Percentiles rank a stretch among this genome's conserved stretches.
These are phyloP conservation scores for Inosperma sp. DNA, from an alignment of 768 basidiomycete genomes.

Conservation along the genomic window DNA sequence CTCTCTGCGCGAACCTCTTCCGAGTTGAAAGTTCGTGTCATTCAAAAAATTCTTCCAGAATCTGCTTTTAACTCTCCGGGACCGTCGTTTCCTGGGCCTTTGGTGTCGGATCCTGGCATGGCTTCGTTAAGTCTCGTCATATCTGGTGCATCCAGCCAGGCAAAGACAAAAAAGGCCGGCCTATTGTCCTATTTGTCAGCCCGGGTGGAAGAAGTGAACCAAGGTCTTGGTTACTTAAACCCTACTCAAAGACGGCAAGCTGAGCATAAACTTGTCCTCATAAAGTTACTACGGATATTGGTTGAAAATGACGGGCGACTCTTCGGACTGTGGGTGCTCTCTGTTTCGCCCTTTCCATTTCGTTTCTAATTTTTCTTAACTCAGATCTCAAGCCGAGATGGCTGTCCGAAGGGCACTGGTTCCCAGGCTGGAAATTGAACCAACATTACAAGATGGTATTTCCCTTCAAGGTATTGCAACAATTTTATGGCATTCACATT, in stretches of 20 bases:
- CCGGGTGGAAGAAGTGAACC: constrained; percentile 69
- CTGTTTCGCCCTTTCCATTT: not conserved
- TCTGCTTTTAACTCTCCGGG: constrained; percentile 52
- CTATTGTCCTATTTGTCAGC: constrained; percentile 74
- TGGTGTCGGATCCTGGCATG: constrained; percentile 72
- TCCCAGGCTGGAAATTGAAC: constrained; percentile 42
- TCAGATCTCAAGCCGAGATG: constrained; percentile 58
- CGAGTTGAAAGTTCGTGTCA: constrained; percentile 58
- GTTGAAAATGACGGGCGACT: constrained; percentile 87
- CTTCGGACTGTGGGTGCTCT: constrained; percentile 68
- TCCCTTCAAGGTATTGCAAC: constrained; percentile 21
- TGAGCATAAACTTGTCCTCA: constrained; percentile 73
- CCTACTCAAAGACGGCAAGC: constrained; percentile 51
- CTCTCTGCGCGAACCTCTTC: constrained; percentile 67
- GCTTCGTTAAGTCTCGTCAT: constrained; percentile 66
- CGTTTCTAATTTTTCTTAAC: not conserved
- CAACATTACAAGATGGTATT: constrained; percentile 20
- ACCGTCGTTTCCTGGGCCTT: constrained; percentile 77
- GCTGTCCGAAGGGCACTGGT: constrained; percentile 73
- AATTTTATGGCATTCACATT: not conserved
- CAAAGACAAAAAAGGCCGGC: constrained; percentile 80
- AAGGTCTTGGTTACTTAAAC: constrained; percentile 68
- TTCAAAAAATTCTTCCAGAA: constrained; percentile 69
- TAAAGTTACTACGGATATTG: constrained; percentile 72
- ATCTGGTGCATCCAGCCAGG: constrained; percentile 55